Conservation (phyloP, 345 rosid species). For the Bruguiera gymnorhiza region DNA sequence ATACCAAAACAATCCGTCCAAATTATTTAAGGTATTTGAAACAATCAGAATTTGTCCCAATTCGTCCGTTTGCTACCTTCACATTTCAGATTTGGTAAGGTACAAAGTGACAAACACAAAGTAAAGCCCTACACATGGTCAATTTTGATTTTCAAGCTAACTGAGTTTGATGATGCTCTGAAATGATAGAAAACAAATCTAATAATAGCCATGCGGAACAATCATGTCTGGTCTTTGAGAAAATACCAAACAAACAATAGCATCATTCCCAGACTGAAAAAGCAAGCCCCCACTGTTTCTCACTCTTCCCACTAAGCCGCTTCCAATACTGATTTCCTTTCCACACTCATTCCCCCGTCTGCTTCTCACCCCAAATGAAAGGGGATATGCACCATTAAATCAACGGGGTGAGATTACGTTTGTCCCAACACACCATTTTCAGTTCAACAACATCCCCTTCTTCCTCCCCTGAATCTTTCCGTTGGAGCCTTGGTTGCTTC, state of each 20-base stretch:
- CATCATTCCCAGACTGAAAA: constrained; percentile 11
- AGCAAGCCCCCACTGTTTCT: constrained; percentile 31
- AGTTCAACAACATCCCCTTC: neutral
- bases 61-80: too few relatives aligned
- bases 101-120: neutral
- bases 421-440: neutral
- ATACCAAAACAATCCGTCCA: too few relatives aligned
- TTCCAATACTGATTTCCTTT: neutral
- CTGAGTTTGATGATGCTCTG: too few relatives aligned
- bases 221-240: neutral
- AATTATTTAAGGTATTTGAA: too few relatives aligned
- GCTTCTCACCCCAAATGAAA: neutral
- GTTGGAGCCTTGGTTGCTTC: neutral
- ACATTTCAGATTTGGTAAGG: too few relatives aligned
- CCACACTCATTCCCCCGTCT: neutral
- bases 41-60: too few relatives aligned
- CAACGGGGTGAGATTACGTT: neutral
- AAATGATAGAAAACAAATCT: neutral
- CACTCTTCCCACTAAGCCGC: constrained; percentile 29
- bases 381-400: too few relatives aligned
- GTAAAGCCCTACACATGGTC: neutral
- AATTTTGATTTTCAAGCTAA: too few relatives aligned
- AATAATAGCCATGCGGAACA: constrained; percentile 3
- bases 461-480: neutral
- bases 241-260: constrained; percentile 10